Percentiles rank a stretch among this genome's conserved stretches.
phyloP scores from a whole-genome alignment of 129 eudicot genomes.

The Helichrysum umbraculigerum region DNA sequence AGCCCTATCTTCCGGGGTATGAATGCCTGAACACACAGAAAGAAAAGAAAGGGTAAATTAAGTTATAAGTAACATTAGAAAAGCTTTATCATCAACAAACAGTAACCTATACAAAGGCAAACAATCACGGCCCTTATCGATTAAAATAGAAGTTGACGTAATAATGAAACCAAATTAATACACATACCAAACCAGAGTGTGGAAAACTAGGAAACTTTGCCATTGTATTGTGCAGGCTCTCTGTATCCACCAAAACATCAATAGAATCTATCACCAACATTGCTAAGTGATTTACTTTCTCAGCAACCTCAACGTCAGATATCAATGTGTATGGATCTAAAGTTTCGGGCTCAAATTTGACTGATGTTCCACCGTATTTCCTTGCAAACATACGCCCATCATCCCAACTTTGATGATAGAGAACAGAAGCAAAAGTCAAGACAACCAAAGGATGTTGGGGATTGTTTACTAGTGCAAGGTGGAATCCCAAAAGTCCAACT shows the following conservation, averaged over 20 bases:
- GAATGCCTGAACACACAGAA: constrained; percentile 52
- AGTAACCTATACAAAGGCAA: background rate
- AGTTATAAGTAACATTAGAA: background rate
- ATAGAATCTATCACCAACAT: constrained; percentile 41
- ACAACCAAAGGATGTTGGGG: constrained; percentile 73
- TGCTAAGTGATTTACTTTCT: constrained; percentile 48
- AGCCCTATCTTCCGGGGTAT: constrained; percentile 39
- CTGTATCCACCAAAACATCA: constrained; percentile 37
- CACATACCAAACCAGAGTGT: constrained; percentile 58
- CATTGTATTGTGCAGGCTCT: constrained; percentile 45
- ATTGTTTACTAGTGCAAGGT: constrained; percentile 55
- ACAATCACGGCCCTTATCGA: background rate
- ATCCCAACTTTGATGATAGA: constrained; percentile 63
- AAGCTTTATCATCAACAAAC: background rate
- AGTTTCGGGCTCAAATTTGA: constrained; percentile 58
- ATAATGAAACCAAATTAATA: constrained; percentile 1
- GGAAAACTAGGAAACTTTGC: constrained; percentile 44
- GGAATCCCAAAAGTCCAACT: constrained; percentile 71
- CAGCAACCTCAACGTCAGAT: constrained; percentile 66
- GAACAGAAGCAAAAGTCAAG: constrained; percentile 66
- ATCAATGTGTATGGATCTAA: constrained; percentile 27
- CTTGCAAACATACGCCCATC: constrained; percentile 59
- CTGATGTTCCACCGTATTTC: constrained; percentile 31
- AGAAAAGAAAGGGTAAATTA: background rate
- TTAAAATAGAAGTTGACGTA: background rate